phyloP scores from a whole-genome alignment of 352 stramenopile genomes.

The Pythium inflatum region DNA sequence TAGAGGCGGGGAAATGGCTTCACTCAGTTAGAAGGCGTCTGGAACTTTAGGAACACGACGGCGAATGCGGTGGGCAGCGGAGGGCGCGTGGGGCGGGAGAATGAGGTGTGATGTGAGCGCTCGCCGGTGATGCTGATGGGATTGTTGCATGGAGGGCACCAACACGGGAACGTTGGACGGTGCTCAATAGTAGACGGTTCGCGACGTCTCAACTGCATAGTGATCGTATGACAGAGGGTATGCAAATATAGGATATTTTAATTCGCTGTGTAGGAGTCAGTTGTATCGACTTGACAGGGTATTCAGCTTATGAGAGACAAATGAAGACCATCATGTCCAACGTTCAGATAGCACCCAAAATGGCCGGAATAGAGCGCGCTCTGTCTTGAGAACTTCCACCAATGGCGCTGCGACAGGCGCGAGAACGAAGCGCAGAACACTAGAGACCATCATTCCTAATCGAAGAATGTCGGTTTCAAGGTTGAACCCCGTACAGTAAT shows the following conservation, averaged over 20 bases:
- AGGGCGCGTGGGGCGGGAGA: neutral
- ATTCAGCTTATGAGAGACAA: neutral
- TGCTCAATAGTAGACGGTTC: too few species aligned
- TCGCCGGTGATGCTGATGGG: too few species aligned
- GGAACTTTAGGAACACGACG: too few species aligned
- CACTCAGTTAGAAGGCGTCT: neutral
- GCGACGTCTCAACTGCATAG: too few species aligned
- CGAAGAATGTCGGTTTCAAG: neutral
- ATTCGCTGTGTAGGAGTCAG: neutral
- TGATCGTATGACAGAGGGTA: neutral
- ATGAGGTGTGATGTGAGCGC: too few species aligned
- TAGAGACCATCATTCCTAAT: constrained; percentile 19
- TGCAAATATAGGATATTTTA: neutral
- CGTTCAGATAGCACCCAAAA: neutral
- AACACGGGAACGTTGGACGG: too few species aligned
- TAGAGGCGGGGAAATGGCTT: constrained; percentile 2
- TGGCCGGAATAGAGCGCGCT: constrained; percentile 21
- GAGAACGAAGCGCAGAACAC: neutral
- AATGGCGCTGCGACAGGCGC: constrained; percentile 9
- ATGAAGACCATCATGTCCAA: constrained; percentile 17
- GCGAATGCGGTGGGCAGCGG: neutral
- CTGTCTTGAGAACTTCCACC: neutral
- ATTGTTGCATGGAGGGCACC: too few species aligned
- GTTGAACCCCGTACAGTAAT: constrained; percentile 9
- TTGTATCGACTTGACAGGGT: constrained; percentile 1